These are phyloP conservation scores for Spiraea crenata DNA, from an alignment of 331 rosid species.

Conservation along the genomic window DNA sequence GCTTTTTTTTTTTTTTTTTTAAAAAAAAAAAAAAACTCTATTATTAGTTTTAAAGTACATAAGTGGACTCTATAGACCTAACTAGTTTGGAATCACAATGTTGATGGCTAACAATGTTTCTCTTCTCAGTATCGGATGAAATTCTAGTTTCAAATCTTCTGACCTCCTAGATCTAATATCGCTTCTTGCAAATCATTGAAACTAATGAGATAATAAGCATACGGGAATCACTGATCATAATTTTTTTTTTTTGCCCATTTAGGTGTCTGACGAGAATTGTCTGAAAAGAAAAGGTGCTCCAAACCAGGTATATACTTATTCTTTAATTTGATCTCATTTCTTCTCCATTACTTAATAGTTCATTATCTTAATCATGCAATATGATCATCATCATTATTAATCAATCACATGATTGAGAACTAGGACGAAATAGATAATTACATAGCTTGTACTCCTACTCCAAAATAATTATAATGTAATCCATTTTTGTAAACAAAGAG, in stretches of 20 bases:
- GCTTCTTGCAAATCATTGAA: no score
- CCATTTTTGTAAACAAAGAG: no score
- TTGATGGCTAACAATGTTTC: background rate
- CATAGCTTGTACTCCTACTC: no score
- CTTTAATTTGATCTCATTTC: slow-evolving; percentile 32
- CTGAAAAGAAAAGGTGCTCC: slow-evolving; percentile 33
- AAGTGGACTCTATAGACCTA: slow-evolving; percentile 6
- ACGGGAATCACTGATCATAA: slow-evolving; percentile 9
- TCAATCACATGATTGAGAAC: no score
- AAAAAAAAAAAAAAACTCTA: background rate
- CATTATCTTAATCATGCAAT: slow-evolving; percentile 21
- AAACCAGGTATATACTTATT: slow-evolving; percentile 20
- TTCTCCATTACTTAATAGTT: background rate
- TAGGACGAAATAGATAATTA: no score
- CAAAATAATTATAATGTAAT: no score
- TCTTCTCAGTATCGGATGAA: no score
- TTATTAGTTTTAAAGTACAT: background rate
- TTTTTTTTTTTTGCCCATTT: slow-evolving; percentile 13
- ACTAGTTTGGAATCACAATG: slow-evolving; percentile 10
- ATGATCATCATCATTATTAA: slow-evolving; percentile 25
- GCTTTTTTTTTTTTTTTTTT: no score
- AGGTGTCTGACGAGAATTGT: slow-evolving; percentile 39
- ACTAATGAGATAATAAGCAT: slow-evolving; percentile 1
- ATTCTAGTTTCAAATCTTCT: no score
- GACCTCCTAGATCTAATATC: no score